These are phyloP conservation scores for Monosporascus sp. DNA, from an alignment of 2,329 filamentous ascomycete genomes.

Conservation along the genomic window DNA sequence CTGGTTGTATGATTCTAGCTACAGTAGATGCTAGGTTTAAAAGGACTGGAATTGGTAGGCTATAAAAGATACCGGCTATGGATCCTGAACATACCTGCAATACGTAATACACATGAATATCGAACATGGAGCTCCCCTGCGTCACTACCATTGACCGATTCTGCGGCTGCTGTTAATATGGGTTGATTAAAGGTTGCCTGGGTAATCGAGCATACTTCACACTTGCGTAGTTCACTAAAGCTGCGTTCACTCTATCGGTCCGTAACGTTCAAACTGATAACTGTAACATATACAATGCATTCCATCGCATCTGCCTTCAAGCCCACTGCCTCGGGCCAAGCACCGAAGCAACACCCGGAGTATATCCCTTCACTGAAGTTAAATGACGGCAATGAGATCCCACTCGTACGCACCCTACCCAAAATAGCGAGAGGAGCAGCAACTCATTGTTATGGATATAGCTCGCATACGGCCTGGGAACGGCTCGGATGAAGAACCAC, in stretches of 20 bases:
- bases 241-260: not conserved
- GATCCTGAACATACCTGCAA: no score
- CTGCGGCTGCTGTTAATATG: no score
- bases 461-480: conserved; percentile 70
- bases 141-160: no score
- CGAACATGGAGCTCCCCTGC: no score
- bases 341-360: conserved; percentile 34
- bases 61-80: no score
- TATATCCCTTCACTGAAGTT: conserved; percentile 59
- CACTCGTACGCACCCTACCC: conserved; percentile 47
- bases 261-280: conserved; percentile 1
- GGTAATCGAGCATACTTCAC: no score
- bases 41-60: no score
- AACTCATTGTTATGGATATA: conserved; percentile 24
- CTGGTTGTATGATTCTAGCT: no score
- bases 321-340: conserved; percentile 33
- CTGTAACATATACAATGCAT: conserved; percentile 30
- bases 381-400: conserved; percentile 69
- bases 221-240: no score
- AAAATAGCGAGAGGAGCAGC: not conserved
- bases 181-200: no score
- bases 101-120: no score
- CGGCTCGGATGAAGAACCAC: conserved; percentile 58
- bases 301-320: conserved; percentile 36
- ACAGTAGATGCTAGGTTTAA: no score